phyloP scores from a whole-genome alignment of 2,329 filamentous ascomycete species.

The Ophiocordyceps camponoti-floridani region DNA sequence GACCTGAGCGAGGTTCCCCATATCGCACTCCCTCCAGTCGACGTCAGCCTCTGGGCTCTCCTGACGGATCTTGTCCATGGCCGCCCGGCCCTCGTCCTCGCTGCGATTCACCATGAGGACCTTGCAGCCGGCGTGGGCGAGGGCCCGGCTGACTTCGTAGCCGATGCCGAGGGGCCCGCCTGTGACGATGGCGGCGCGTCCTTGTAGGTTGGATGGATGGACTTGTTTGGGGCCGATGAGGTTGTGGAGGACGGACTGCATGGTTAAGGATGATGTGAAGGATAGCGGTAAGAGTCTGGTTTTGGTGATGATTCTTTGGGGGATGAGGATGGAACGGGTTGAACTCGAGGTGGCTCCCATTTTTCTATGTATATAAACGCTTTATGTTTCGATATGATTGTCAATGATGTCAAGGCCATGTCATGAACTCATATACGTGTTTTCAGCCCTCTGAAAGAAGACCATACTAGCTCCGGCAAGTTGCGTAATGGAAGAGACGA shows the following conservation, averaged over 20 bases:
- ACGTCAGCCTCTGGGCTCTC: slow-evolving; percentile 12
- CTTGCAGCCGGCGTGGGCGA: slow-evolving; percentile 14
- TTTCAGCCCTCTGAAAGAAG: neutral
- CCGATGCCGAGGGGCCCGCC: slow-evolving; percentile 21
- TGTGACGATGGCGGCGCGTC: slow-evolving; percentile 18
- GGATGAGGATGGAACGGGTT: too few species aligned
- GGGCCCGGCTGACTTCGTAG: slow-evolving; percentile 15
- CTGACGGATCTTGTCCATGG: slow-evolving; percentile 10
- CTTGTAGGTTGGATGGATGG: slow-evolving; percentile 15
- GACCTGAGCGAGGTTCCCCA: slow-evolving; percentile 18
- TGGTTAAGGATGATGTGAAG: neutral
- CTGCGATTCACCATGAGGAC: slow-evolving; percentile 19
- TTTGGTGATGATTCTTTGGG: too few species aligned
- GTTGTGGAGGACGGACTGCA: slow-evolving; percentile 1
- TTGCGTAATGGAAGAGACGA: neutral
- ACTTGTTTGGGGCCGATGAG: slow-evolving; percentile 17
- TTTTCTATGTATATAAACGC: neutral
- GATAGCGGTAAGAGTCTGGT: too few species aligned
- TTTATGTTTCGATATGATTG: neutral
- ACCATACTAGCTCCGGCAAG: neutral
- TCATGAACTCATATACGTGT: too few species aligned
- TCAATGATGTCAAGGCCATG: too few species aligned
- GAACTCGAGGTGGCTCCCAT: neutral
- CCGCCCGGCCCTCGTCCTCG: slow-evolving; percentile 12
- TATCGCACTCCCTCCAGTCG: slow-evolving; percentile 22